phyloP scores from a whole-genome alignment of 2,329 filamentous ascomycete genomes.

The Fusarium sp. region DNA sequence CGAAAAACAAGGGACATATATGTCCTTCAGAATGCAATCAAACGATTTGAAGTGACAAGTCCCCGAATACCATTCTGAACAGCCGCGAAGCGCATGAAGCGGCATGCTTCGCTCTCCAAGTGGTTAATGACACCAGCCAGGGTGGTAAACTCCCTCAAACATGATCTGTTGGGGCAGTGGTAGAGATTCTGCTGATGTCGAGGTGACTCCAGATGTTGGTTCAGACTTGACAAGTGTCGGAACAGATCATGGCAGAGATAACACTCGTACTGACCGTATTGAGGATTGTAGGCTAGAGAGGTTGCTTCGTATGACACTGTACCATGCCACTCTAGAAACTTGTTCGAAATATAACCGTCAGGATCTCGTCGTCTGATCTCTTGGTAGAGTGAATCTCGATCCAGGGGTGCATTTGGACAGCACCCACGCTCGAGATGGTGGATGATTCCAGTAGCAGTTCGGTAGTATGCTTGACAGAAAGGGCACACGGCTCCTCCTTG shows the following conservation, averaged over 20 bases:
- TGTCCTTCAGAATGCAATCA: slow-evolving; percentile 18
- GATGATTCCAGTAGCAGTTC: slow-evolving; percentile 65
- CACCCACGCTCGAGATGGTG: slow-evolving; percentile 69
- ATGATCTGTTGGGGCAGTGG: slow-evolving; percentile 56
- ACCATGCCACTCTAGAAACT: slow-evolving; percentile 61
- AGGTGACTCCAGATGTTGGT: slow-evolving; percentile 67
- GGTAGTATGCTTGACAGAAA: slow-evolving; percentile 63
- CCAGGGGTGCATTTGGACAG: slow-evolving; percentile 63
- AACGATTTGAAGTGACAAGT: slow-evolving; percentile 25
- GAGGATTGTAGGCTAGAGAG: slow-evolving; percentile 57
- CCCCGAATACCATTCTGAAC: slow-evolving; percentile 52
- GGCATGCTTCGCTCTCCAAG: slow-evolving; percentile 60
- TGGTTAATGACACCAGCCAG: slow-evolving; percentile 59
- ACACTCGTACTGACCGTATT: slow-evolving; percentile 47
- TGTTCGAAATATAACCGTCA: slow-evolving; percentile 63
- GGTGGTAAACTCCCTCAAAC: slow-evolving; percentile 55
- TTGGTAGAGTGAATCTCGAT: slow-evolving; percentile 63
- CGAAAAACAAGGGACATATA: no score
- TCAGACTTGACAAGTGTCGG: slow-evolving; percentile 52
- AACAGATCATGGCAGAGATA: slow-evolving; percentile 64
- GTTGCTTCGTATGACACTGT: slow-evolving; percentile 56
- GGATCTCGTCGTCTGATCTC: slow-evolving; percentile 62
- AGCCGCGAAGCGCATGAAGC: slow-evolving; percentile 55
- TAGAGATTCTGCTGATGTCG: slow-evolving; percentile 56
- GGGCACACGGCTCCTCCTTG: slow-evolving; percentile 59